Evolutionary conservation across 2,329 filamentous ascomycete species (phyloP).

Genomic region (Paraphaeosphaeria sporulosa): DNA sequence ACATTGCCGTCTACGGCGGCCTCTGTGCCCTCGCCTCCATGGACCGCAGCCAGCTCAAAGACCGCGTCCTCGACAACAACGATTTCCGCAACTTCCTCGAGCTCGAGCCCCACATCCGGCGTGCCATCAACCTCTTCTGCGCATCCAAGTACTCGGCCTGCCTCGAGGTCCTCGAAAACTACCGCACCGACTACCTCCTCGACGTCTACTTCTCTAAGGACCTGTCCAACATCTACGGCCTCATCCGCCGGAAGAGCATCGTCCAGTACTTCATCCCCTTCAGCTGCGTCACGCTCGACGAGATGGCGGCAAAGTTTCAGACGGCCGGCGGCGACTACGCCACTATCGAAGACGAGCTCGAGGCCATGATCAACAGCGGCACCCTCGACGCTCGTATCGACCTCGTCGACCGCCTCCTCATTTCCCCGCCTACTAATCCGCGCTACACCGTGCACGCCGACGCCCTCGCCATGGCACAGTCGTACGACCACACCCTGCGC

Average conservation of each 20-base stretch:
- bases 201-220: conserved; percentile 85
- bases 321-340: conserved; percentile 58
- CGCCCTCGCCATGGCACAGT: conserved; percentile 71
- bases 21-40: conserved; percentile 90
- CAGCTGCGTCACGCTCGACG: conserved; percentile 81
- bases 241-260: conserved; percentile 89
- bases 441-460: conserved; percentile 74
- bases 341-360: conserved; percentile 75
- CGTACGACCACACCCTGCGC: conserved; percentile 77
- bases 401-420: conserved; percentile 78
- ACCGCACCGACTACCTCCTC: conserved; percentile 85
- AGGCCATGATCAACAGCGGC: conserved; percentile 76
- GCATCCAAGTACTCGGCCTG: conserved; percentile 89
- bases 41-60: conserved; percentile 78
- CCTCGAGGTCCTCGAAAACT: conserved; percentile 80
- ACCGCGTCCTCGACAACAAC: conserved; percentile 81
- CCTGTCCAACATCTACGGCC: conserved; percentile 72
- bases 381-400: conserved; percentile 83
- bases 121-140: conserved; percentile 87
- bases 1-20: conserved; percentile 90
- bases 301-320: conserved; percentile 79
- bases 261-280: conserved; percentile 92
- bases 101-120: conserved; percentile 90
- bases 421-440: conserved; percentile 72
- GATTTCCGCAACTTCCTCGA: conserved; percentile 88